These are phyloP conservation scores for Cyanodermella asteris DNA, from an alignment of 2,329 filamentous ascomycete species.

Conservation along the genomic window DNA sequence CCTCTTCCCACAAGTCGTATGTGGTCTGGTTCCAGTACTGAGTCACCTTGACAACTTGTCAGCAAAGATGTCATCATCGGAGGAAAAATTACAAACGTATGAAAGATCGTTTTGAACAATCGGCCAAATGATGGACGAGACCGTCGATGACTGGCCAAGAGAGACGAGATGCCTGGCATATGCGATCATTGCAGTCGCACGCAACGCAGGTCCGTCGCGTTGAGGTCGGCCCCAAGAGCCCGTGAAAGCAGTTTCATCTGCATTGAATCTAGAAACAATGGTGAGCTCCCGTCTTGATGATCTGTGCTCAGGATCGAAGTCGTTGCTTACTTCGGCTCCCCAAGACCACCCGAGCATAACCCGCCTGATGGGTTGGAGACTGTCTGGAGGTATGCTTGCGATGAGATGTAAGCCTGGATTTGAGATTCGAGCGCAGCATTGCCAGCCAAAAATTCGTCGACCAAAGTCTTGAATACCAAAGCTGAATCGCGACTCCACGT, in stretches of 20 bases:
- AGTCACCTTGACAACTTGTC: too few relatives aligned
- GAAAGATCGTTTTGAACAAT: conserved; percentile 53
- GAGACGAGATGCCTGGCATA: conserved; percentile 52
- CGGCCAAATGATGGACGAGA: conserved; percentile 42
- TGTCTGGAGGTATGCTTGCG: conserved; percentile 44
- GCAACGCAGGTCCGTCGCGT: conserved; percentile 55
- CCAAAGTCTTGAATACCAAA: conserved; percentile 44
- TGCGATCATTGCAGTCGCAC: conserved; percentile 48
- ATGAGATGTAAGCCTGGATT: conserved; percentile 45
- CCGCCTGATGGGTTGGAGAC: conserved; percentile 48
- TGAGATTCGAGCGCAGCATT: conserved; percentile 33
- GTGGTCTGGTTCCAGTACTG: conserved; percentile 37
- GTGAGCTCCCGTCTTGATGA: too few relatives aligned
- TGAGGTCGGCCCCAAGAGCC: conserved; percentile 56
- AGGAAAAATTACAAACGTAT: conserved; percentile 50
- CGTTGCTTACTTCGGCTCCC: conserved; percentile 62
- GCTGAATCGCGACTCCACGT: conserved; percentile 61
- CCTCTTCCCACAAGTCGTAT: conserved; percentile 72
- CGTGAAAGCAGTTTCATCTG: conserved; percentile 39
- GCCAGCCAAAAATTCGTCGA: conserved; percentile 44
- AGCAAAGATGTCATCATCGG: too few relatives aligned
- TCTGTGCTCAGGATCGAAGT: too few relatives aligned
- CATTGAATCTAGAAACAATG: too few relatives aligned
- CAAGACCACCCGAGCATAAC: conserved; percentile 31
- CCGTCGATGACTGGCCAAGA: conserved; percentile 34